Conservation (phyloP, 495 filamentous ascomycete genomes). For the Penicillium verhagenii region DNA sequence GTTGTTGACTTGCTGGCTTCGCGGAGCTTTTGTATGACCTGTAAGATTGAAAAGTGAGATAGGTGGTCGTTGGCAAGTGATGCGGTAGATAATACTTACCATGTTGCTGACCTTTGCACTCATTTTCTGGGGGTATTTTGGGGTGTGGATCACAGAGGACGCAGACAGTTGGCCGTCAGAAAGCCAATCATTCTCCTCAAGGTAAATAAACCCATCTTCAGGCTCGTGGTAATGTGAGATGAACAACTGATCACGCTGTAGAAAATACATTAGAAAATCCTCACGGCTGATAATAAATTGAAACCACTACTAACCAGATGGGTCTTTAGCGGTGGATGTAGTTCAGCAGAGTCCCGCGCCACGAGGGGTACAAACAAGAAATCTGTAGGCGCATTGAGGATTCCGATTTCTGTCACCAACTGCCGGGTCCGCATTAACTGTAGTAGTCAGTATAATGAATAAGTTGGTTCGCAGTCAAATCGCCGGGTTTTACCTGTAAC, state of each 20-base stretch:
- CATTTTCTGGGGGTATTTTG: constrained; percentile 12
- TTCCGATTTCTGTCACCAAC: constrained; percentile 68
- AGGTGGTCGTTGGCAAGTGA: background rate
- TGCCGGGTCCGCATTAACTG: constrained; percentile 78
- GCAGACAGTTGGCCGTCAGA: constrained; percentile 46
- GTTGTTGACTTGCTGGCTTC: constrained; percentile 38
- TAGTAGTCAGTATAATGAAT: constrained; percentile 14
- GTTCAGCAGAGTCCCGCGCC: constrained; percentile 31
- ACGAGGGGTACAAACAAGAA: constrained; percentile 82
- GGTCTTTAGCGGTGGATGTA: constrained; percentile 34
- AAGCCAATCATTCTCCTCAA: constrained; percentile 58
- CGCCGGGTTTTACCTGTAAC: constrained; percentile 58
- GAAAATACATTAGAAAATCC: background rate
- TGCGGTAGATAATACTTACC: constrained; percentile 21
- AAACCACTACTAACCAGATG: constrained; percentile 45
- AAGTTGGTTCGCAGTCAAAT: no score
- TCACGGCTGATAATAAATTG: background rate
- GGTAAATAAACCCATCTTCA: constrained; percentile 67
- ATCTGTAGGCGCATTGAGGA: constrained; percentile 69
- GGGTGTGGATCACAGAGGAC: constrained; percentile 47
- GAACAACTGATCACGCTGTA: constrained; percentile 78
- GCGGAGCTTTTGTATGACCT: constrained; percentile 46
- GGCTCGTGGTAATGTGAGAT: constrained; percentile 83
- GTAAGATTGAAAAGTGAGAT: background rate
- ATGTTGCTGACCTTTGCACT: constrained; percentile 19